Evolutionary conservation across 148 eudicot species (phyloP).

Genomic region (Amaranthus cruentus): DNA sequence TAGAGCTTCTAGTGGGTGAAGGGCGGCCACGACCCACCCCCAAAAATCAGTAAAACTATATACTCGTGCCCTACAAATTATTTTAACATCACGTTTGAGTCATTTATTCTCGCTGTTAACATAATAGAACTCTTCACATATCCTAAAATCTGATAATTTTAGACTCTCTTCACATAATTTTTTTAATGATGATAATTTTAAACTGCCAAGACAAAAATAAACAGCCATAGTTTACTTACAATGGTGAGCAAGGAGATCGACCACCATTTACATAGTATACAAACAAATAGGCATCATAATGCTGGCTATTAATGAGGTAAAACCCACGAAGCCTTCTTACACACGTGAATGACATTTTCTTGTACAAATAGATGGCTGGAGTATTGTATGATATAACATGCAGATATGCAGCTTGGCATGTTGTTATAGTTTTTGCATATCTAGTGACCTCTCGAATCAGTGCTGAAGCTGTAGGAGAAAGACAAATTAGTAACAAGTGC

Average conservation of each 20-base stretch:
- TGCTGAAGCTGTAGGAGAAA: constrained; percentile 53
- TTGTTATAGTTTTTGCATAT: constrained; percentile 65
- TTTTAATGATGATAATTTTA: too few relatives aligned
- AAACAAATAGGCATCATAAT: constrained; percentile 83
- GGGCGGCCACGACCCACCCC: too few relatives aligned
- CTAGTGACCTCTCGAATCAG: constrained; percentile 75
- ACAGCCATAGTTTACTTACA: constrained; percentile 51
- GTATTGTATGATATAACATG: constrained; percentile 91
- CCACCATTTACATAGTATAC: constrained; percentile 89
- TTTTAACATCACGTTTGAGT: too few relatives aligned
- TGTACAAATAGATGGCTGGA: constrained; percentile 80
- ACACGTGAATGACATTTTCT: constrained; percentile 84
- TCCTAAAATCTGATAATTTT: too few relatives aligned
- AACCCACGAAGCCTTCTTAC: constrained; percentile 67
- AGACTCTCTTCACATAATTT: too few relatives aligned
- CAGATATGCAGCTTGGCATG: constrained; percentile 76
- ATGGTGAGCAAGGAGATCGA: constrained; percentile 88
- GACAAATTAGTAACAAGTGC: constrained; percentile 8
- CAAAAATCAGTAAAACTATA: too few relatives aligned
- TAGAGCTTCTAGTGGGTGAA: too few relatives aligned
- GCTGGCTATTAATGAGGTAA: constrained; percentile 72
- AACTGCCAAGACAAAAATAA: neutral
- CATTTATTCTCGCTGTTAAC: too few relatives aligned
- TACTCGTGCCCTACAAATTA: too few relatives aligned
- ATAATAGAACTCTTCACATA: too few relatives aligned